A percentile compares a stretch with the other conserved stretches of the same genome.
phyloP scores from a whole-genome alignment of 2,329 filamentous ascomycete species.

The Dactylellina parvicollis region DNA sequence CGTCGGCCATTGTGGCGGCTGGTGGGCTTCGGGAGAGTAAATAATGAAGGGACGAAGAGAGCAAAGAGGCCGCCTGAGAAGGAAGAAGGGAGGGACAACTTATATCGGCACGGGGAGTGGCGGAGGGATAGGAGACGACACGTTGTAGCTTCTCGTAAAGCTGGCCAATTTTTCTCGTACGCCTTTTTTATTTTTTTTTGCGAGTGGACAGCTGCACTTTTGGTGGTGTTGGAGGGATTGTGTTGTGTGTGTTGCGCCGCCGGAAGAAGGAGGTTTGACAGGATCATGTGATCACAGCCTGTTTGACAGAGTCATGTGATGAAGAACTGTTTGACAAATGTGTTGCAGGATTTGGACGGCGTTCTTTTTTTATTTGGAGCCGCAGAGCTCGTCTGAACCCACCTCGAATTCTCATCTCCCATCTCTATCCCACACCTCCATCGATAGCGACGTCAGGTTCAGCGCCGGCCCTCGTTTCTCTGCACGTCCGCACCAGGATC shows the following conservation, averaged over 20 bases:
- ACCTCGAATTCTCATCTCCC: background rate
- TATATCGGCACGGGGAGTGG: background rate
- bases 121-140: slow-evolving; percentile 50
- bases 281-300: background rate
- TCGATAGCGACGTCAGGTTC: slow-evolving; percentile 4
- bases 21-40: slow-evolving; percentile 50
- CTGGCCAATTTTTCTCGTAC: background rate
- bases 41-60: background rate
- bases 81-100: slow-evolving; percentile 6
- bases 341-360: slow-evolving; percentile 4
- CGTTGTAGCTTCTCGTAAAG: slow-evolving; percentile 40
- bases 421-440: slow-evolving; percentile 2
- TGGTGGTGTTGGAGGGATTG: slow-evolving; percentile 11
- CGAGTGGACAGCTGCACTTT: slow-evolving; percentile 14
- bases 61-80: background rate
- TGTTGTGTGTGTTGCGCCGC: slow-evolving; percentile 21
- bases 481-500: background rate
- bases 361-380: slow-evolving; percentile 3
- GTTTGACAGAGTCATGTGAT: slow-evolving; percentile 18
- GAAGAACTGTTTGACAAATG: slow-evolving; percentile 10
- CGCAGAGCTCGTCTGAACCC: slow-evolving; percentile 18
- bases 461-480: background rate
- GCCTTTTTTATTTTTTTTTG: slow-evolving; percentile 26
- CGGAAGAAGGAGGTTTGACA: background rate
- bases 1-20: slow-evolving; percentile 61